Percentiles rank a stretch among this genome's conserved stretches.
Evolutionary conservation across 345 rosid species (phyloP).

Genomic region (Salix koriyanagi): DNA sequence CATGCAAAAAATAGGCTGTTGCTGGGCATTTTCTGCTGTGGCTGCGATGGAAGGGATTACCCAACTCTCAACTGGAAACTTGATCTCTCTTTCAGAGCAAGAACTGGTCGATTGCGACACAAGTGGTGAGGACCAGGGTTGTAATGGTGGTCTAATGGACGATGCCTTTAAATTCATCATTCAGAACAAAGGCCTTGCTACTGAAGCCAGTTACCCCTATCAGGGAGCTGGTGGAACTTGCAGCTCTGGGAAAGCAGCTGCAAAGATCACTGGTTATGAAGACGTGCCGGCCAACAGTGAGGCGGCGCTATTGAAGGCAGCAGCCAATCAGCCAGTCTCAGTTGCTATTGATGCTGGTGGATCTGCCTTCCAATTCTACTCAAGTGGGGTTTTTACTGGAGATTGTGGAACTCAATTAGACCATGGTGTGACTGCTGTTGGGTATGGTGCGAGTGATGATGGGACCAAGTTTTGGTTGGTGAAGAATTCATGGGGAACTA

Average conservation of each 20-base stretch:
- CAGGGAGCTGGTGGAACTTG: slow-evolving; percentile 5
- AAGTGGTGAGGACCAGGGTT: slow-evolving; percentile 18
- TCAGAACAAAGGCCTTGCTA: slow-evolving; percentile 27
- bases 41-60: slow-evolving; percentile 54
- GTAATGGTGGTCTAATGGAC: slow-evolving; percentile 28
- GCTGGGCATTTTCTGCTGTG: slow-evolving; percentile 58
- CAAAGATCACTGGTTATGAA: slow-evolving; percentile 7
- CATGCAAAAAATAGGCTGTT: slow-evolving; percentile 27
- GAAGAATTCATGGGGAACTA: slow-evolving; percentile 27
- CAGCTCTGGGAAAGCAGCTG: not conserved
- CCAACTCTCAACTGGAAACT: slow-evolving; percentile 35
- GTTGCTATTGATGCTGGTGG: slow-evolving; percentile 24
- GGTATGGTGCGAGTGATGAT: slow-evolving; percentile 12
- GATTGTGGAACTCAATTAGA: slow-evolving; percentile 15
- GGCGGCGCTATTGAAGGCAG: slow-evolving; percentile 16
- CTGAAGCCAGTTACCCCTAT: slow-evolving; percentile 32
- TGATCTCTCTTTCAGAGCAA: slow-evolving; percentile 45
- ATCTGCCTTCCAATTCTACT: slow-evolving; percentile 17
- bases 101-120: slow-evolving; percentile 49
- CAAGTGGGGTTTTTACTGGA: slow-evolving; percentile 21
- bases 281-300: slow-evolving; percentile 19
- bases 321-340: slow-evolving; percentile 23
- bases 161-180: slow-evolving; percentile 29
- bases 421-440: slow-evolving; percentile 24
- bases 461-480: slow-evolving; percentile 21